Evolutionary conservation across 257 asterid genomes (phyloP).

Genomic region (Ballota nigra): DNA sequence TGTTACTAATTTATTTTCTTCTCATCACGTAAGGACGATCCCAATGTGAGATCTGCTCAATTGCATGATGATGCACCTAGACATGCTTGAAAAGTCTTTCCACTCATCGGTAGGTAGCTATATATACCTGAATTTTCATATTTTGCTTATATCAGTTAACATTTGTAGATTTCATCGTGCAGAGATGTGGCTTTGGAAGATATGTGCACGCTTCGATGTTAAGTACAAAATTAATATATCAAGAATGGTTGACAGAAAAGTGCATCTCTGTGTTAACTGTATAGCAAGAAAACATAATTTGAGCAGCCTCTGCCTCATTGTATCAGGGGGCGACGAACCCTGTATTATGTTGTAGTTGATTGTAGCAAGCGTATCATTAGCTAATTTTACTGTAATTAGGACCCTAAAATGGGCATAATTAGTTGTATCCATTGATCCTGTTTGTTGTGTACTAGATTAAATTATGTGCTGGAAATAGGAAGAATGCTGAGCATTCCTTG

Average conservation of each 20-base stretch:
- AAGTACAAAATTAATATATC: conserved; percentile 18
- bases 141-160: not conserved
- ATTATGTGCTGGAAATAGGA: conserved; percentile 17
- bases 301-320: conserved; percentile 7
- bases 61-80: conserved; percentile 79
- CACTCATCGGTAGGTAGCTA: conserved; percentile 17
- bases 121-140: not conserved
- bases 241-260: conserved; percentile 18
- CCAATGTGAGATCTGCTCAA: conserved; percentile 72
- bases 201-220: too few species aligned
- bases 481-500: not conserved
- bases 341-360: conserved; percentile 25
- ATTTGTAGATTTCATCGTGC: conserved; percentile 8
- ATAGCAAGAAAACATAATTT: conserved; percentile 23
- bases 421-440: conserved; percentile 18
- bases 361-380: conserved; percentile 26
- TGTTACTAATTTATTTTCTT: not conserved
- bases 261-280: conserved; percentile 5
- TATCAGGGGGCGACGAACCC: conserved; percentile 11
- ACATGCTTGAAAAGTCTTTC: conserved; percentile 54
- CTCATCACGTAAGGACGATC: conserved; percentile 59
- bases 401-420: conserved; percentile 7
- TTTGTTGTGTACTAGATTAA: conserved; percentile 23
- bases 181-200: conserved; percentile 14
- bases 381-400: conserved; percentile 19